phyloP scores from a whole-genome alignment of 2,329 filamentous ascomycete genomes.

The Ophioceras dolichostomum region DNA sequence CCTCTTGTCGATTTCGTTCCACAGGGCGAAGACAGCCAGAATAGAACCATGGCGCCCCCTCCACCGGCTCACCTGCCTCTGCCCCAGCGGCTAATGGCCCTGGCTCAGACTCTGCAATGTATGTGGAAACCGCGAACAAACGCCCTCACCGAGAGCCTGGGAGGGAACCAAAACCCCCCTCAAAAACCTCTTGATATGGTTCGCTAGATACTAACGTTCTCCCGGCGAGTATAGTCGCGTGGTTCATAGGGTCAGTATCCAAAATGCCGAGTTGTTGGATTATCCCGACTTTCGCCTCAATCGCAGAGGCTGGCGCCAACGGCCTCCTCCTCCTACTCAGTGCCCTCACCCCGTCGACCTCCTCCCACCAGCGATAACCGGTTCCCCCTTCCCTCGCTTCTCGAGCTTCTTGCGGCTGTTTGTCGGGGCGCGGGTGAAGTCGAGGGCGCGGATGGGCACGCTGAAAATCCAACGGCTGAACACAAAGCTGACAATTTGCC shows the following conservation, averaged over 20 bases:
- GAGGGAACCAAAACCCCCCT: no score
- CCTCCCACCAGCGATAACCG: no score
- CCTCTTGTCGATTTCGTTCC: neutral
- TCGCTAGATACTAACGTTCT: neutral
- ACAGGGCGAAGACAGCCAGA: neutral
- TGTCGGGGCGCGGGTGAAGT: no score
- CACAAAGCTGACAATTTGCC: conserved; percentile 4
- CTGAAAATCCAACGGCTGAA: neutral
- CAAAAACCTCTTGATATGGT: neutral
- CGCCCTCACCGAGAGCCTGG: no score
- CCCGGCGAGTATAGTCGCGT: conserved; percentile 44
- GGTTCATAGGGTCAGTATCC: conserved; percentile 65
- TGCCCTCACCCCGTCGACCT: conserved; percentile 1
- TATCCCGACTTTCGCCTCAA: no score
- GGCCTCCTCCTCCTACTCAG: conserved; percentile 5
- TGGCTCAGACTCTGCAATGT: conserved; percentile 91
- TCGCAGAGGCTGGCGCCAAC: no score
- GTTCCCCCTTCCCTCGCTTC: neutral
- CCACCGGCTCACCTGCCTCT: conserved; percentile 58
- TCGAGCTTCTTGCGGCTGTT: no score
- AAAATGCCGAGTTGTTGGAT: no score
- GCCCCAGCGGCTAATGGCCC: conserved; percentile 58
- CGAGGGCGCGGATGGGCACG: neutral
- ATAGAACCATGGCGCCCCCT: conserved; percentile 54
- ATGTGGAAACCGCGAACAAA: conserved; percentile 33